Evolutionary conservation across 352 stramenopile genomes (phyloP), one percentile per base, ranked within the genome.

Genomic region (Pythium scleroteichum): DNA sequence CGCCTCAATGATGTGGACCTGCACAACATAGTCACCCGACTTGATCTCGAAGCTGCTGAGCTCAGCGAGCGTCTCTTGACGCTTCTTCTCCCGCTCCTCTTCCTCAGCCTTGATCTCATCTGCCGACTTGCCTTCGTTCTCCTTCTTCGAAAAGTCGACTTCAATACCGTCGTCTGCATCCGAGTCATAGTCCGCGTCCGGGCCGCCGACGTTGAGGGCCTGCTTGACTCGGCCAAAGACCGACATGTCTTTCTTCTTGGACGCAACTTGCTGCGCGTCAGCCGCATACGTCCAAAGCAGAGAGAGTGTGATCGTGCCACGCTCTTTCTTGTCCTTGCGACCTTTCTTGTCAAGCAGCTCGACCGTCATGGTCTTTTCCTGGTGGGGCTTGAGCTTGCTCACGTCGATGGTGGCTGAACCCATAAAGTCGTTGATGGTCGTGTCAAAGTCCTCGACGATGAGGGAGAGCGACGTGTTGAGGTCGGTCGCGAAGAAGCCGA

Each of bases 1-100:
- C 12, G 82, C 87, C 75, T 97, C 88, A 57, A 97, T 97, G 29
- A 97, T 59, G 57, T 97, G 91, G 17, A 97, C 83, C 52, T 95
- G 87, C 8, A 97, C 76, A 49, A 85, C 78, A 65, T 96, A 97
- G 66, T 97, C 88, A 2, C 88, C 88, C 0, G 82, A 88, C 27
- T 92, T 90, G 64, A 97, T 92, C 55, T 92, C 83, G 55, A 95
- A 81, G 62, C 66, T 86, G 45, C 72, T 83, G 12, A 97, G 69
- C 53, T 91, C 84, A 4, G 70, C 79, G n/a, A 91, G 71, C 14
- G 92, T 75, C 17, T 90, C 84, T 22, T 87, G 72, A 51, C 88
- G 76, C 26, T 90, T 90, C 59, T 90, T 83, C 20, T 85, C 82
- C 19, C 69, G 70, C 20, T 90, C 85, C 58, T 92, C 81, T 16